phyloP scores from a whole-genome alignment of 345 rosid species.

The Noccaea caerulescens region DNA sequence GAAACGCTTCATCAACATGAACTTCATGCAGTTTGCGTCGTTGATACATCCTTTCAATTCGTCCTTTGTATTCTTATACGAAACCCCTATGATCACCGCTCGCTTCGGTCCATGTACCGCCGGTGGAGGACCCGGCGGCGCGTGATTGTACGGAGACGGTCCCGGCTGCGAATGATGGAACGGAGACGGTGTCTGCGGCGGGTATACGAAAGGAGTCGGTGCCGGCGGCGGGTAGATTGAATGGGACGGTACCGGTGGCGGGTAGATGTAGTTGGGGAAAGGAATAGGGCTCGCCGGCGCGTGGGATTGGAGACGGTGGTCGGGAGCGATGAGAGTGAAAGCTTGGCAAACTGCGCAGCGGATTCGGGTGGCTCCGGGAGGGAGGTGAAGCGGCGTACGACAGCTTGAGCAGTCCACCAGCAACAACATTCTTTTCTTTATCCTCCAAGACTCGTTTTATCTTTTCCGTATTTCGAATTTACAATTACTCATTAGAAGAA shows the following conservation, averaged over 20 bases:
- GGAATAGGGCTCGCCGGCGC: slow-evolving; percentile 35
- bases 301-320: slow-evolving; percentile 38
- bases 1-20: slow-evolving; percentile 73
- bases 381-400: slow-evolving; percentile 67
- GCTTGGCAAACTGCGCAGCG: slow-evolving; percentile 80
- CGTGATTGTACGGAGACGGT: slow-evolving; percentile 49
- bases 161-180: slow-evolving; percentile 36
- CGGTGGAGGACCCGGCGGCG: slow-evolving; percentile 60
- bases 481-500: not conserved
- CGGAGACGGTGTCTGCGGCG: slow-evolving; percentile 42
- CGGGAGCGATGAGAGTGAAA: slow-evolving; percentile 62
- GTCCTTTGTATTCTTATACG: slow-evolving; percentile 55
- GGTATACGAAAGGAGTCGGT: slow-evolving; percentile 12
- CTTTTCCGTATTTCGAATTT: too few relatives aligned
- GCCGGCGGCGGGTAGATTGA: slow-evolving; percentile 43
- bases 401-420: slow-evolving; percentile 77
- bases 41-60: slow-evolving; percentile 88
- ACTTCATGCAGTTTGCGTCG: slow-evolving; percentile 89
- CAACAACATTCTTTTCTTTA: slow-evolving; percentile 40
- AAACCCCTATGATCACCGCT: slow-evolving; percentile 76
- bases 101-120: slow-evolving; percentile 65
- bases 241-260: slow-evolving; percentile 47
- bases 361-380: slow-evolving; percentile 66
- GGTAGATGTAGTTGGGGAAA: slow-evolving; percentile 43
- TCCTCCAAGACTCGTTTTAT: too few relatives aligned